Evolutionary conservation across 768 basidiomycete species (phyloP).

Genomic region (Lentinula boryana): DNA sequence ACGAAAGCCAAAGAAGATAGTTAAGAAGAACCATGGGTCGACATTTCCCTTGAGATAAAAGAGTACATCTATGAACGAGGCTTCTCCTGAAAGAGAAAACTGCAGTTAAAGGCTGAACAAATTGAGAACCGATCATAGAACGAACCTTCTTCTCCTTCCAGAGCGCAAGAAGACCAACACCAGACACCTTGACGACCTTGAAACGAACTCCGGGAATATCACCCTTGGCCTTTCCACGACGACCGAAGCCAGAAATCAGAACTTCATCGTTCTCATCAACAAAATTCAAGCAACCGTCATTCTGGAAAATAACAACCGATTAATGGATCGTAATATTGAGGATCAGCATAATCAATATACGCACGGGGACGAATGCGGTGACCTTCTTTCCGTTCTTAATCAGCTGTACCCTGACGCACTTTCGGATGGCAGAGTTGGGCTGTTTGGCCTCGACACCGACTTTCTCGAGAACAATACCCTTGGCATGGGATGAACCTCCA

Average conservation of each 20-base stretch:
- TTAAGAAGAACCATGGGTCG: background rate
- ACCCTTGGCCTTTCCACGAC: slow-evolving; percentile 99
- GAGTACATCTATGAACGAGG: slow-evolving; percentile 49
- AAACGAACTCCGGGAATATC: slow-evolving; percentile 99
- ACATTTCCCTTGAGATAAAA: background rate
- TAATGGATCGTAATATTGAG: background rate
- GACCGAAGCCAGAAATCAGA: slow-evolving; percentile 99
- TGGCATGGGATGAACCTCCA: slow-evolving; percentile 98
- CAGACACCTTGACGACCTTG: slow-evolving; percentile 99
- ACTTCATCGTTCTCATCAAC: slow-evolving; percentile 99
- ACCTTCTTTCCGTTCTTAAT: slow-evolving; percentile 99
- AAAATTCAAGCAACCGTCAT: slow-evolving; percentile 96
- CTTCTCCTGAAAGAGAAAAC: slow-evolving; percentile 51
- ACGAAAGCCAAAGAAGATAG: background rate
- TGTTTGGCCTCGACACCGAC: slow-evolving; percentile 99
- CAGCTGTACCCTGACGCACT: slow-evolving; percentile 99
- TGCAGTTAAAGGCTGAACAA: background rate
- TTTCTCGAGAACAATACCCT: slow-evolving; percentile 99
- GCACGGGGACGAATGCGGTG: slow-evolving; percentile 96
- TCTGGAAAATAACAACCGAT: slow-evolving; percentile 35
- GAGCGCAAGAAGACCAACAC: slow-evolving; percentile 94
- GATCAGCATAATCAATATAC: slow-evolving; percentile 22
- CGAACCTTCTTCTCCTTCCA: slow-evolving; percentile 99
- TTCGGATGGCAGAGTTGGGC: slow-evolving; percentile 99
- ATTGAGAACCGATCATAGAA: slow-evolving; percentile 6